Percentiles rank a stretch among this genome's conserved stretches.
phyloP scores from a whole-genome alignment of 176 grass and related monocot species.

The Lolium perenne region DNA sequence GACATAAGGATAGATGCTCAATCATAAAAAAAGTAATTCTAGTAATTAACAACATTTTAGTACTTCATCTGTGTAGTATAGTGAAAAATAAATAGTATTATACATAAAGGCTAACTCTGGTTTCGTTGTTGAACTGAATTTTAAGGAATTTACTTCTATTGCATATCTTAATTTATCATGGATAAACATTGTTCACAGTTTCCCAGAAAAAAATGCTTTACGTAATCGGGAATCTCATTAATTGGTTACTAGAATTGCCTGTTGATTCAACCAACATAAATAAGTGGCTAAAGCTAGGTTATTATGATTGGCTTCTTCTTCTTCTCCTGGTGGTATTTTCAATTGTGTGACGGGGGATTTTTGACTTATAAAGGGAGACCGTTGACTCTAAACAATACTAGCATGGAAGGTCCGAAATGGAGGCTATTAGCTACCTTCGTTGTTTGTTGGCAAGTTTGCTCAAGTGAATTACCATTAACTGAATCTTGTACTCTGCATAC shows the following conservation, averaged over 20 bases:
- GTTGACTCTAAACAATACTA: conserved; percentile 14
- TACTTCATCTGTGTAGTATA: neutral
- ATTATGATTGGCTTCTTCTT: conserved; percentile 1
- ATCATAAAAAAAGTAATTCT: neutral
- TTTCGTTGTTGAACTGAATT: neutral
- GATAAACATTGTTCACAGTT: neutral
- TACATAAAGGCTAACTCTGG: neutral
- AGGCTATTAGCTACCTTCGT: neutral
- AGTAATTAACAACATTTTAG: neutral
- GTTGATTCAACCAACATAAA: conserved; percentile 36
- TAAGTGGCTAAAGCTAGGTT: neutral
- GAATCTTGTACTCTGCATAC: neutral
- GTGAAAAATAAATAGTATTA: neutral
- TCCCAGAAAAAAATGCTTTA: neutral
- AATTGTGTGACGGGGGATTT: neutral
- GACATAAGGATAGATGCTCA: neutral
- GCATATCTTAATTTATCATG: conserved; percentile 12
- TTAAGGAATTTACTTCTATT: neutral
- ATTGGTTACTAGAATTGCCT: conserved; percentile 35
- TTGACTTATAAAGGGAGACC: conserved; percentile 21
- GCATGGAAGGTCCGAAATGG: conserved; percentile 15
- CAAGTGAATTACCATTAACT: conserved; percentile 11
- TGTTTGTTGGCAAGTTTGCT: conserved; percentile 9
- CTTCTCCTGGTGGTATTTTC: conserved; percentile 8
- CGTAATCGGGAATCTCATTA: neutral